Conservation (phyloP, 495 filamentous ascomycete species). For the Aspergillus mulundensis region DNA sequence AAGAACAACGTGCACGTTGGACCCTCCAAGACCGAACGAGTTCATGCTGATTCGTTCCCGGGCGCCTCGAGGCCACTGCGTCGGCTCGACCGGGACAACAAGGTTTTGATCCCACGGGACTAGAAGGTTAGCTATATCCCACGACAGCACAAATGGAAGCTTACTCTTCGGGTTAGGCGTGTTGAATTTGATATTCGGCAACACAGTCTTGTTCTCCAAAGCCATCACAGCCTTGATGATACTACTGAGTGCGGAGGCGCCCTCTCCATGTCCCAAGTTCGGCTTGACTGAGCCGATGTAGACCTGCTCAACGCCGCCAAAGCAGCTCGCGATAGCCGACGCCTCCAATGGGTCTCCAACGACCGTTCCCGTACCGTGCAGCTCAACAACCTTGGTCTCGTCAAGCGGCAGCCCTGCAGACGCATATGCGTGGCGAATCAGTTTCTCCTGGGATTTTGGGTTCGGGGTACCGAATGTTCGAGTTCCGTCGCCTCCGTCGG, state of each 20-base stretch:
- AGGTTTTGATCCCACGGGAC: conserved; percentile 13
- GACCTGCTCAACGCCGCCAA: conserved; percentile 3
- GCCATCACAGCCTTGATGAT: conserved; percentile 33
- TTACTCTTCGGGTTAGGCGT: conserved; percentile 26
- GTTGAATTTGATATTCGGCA: conserved; percentile 30
- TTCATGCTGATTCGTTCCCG: conserved; percentile 25
- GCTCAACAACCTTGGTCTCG: conserved; percentile 42
- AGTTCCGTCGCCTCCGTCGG: conserved; percentile 22
- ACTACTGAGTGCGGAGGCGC: conserved; percentile 29
- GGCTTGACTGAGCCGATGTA: conserved; percentile 15
- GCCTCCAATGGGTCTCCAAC: conserved; percentile 30
- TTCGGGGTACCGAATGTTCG: background rate
- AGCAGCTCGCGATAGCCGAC: conserved; percentile 16
- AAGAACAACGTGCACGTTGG: conserved; percentile 15
- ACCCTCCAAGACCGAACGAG: conserved; percentile 29
- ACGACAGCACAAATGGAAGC: conserved; percentile 9
- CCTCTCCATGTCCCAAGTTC: conserved; percentile 38
- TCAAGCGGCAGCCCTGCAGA: conserved; percentile 5
- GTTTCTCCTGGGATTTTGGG: background rate
- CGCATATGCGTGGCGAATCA: no score
- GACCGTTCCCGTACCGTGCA: conserved; percentile 49
- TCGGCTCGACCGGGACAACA: conserved; percentile 17
- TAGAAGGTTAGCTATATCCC: conserved; percentile 10
- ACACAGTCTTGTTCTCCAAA: conserved; percentile 31
- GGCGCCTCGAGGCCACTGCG: conserved; percentile 27